Conservation (phyloP, 2,329 filamentous ascomycete species). For the Aspergillus udagawae region DNA sequence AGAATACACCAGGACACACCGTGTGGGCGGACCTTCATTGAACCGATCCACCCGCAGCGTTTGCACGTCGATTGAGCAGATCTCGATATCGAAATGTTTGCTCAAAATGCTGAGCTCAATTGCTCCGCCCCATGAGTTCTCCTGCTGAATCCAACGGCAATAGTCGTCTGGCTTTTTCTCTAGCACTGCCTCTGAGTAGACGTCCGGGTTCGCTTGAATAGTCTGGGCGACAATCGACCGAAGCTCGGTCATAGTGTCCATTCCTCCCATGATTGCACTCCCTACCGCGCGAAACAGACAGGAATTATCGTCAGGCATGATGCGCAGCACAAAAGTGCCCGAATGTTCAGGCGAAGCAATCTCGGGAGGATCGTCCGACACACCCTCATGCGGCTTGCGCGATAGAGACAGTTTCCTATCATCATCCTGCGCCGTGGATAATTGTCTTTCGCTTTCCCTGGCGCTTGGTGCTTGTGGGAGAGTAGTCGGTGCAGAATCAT, state of each 20-base stretch:
- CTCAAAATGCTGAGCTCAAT: conserved; percentile 86
- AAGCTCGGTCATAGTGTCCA: conserved; percentile 67
- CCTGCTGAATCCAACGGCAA: conserved; percentile 73
- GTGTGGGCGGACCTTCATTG: conserved; percentile 66
- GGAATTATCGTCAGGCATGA: conserved; percentile 96
- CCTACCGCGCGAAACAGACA: conserved; percentile 91
- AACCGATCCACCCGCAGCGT: conserved; percentile 66
- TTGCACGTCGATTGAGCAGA: conserved; percentile 78
- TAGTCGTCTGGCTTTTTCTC: conserved; percentile 71
- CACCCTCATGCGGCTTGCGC: conserved; percentile 38
- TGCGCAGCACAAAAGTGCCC: conserved; percentile 67
- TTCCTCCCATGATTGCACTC: conserved; percentile 66
- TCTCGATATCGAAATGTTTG: conserved; percentile 79
- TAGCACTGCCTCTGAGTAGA: conserved; percentile 73
- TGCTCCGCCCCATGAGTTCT: conserved; percentile 83
- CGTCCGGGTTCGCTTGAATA: conserved; percentile 68
- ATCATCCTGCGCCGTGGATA: conserved; percentile 9
- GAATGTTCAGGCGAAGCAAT: conserved; percentile 54
- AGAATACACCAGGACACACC: conserved; percentile 82
- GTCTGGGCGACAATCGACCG: conserved; percentile 72
- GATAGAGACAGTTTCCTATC: conserved; percentile 31
- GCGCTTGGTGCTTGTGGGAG: conserved; percentile 4
- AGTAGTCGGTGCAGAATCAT: conserved; percentile 18
- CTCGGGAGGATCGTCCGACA: conserved; percentile 59
- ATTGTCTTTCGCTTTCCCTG: conserved; percentile 6